Evolutionary conservation across 202 grass and related monocot species (phyloP), one percentile per base, ranked within the genome.

Genomic region (Panicum virgatum): DNA sequence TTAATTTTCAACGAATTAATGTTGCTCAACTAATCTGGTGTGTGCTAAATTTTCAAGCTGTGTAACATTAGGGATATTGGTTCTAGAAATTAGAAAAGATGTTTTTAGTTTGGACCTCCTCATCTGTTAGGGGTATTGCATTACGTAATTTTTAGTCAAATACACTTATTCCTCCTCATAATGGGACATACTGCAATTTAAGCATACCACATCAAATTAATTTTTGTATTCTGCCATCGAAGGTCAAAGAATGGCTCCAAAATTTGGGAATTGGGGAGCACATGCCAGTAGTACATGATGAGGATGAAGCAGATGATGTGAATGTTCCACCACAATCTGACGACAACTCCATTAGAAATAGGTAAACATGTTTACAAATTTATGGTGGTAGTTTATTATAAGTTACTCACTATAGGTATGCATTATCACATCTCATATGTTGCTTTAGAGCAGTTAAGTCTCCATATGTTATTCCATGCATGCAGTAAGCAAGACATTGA

Each of bases 181-280:
- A 71, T 83, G n/a, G 56, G 25, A 57, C 26, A 40, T 64, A 75
- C 37, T 47, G 30, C 51, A 36, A 19, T 61, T 66, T 26, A 68
- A 52, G 34, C 30, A 25, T 84, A 19, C 0, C 65, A 20, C 20
- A 72, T 42, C 5, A 42, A 89, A 12, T 66, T 82, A 56, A 63
- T 18, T 86, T 79, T 40, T 67, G 19, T n/a, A n/a, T 79, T 66
- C 23, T 86, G 40, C 20, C 29, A 76, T 57, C 79, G 50, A 94
- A 98, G 96, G 90, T 95, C 71, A 98, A 98, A 93, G 96, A 98
- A 80, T 98, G 92, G 96, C 89, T 98, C 62, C 96, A 98, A 86
- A 98, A 95, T 92, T 84, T 98, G 29, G 96, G 96, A 74, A 70
- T 98, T 51, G 92, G 96, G 65, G 96, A 98, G 29, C 80, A 98